Evolutionary conservation across 192 early-diverging fungal species (phyloP).

Genomic region (Coemansia reversa): DNA sequence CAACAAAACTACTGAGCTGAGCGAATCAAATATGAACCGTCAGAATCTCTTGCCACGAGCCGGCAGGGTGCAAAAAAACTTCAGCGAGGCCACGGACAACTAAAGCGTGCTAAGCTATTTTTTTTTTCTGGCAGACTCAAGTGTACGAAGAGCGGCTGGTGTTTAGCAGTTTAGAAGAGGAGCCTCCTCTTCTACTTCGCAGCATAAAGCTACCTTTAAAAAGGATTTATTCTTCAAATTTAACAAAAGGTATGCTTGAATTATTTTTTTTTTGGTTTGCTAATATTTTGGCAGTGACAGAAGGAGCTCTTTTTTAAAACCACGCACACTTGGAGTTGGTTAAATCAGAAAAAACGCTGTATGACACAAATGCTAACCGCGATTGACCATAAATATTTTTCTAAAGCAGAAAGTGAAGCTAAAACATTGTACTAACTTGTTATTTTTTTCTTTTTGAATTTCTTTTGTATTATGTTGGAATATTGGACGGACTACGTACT

Average conservation of each 20-base stretch:
- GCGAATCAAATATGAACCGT: background rate
- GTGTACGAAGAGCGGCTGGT: background rate
- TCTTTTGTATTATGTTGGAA: too few relatives aligned
- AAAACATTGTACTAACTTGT: background rate
- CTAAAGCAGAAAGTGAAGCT: too few relatives aligned
- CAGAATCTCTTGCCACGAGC: background rate
- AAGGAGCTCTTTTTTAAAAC: too few relatives aligned
- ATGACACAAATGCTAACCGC: too few relatives aligned
- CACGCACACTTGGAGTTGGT: too few relatives aligned
- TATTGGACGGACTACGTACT: too few relatives aligned
- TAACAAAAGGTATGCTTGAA: slow-evolving; percentile 24
- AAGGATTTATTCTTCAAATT: slow-evolving; percentile 19
- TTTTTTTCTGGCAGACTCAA: slow-evolving; percentile 1
- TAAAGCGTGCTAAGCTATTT: background rate
- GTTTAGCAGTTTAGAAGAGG: background rate
- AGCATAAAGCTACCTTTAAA: slow-evolving; percentile 17
- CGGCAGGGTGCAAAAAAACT: background rate
- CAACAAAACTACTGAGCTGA: slow-evolving; percentile 17
- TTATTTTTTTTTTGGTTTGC: too few relatives aligned
- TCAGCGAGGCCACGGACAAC: too few relatives aligned
- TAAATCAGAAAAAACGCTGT: too few relatives aligned
- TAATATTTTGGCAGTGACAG: too few relatives aligned
- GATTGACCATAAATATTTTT: too few relatives aligned
- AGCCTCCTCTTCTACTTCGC: slow-evolving; percentile 40
- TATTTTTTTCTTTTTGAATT: background rate